These are phyloP conservation scores for Didymella sp. DNA, from an alignment of 2,329 filamentous ascomycete genomes.

Conservation along the genomic window DNA sequence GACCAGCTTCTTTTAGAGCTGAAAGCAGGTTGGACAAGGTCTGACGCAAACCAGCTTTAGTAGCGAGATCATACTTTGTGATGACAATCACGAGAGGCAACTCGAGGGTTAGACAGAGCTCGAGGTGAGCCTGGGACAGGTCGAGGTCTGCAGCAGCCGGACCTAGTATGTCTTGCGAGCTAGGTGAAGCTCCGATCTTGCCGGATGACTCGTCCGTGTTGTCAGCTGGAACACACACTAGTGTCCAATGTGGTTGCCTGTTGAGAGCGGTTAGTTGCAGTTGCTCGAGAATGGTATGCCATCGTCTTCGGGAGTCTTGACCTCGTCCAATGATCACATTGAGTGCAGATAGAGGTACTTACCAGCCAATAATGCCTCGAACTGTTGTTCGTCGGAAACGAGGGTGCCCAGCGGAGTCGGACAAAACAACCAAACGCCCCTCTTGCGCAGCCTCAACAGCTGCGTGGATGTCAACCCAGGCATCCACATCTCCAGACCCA, in stretches of 20 bases:
- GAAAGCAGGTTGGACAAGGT: conserved; percentile 78
- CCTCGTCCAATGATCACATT: neutral
- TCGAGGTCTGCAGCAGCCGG: conserved; percentile 67
- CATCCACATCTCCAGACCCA: conserved; percentile 82
- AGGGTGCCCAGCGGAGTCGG: conserved; percentile 90
- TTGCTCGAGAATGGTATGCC: neutral
- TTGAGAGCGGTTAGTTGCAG: neutral
- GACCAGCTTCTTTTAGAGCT: conserved; percentile 75
- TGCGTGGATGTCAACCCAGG: conserved; percentile 94
- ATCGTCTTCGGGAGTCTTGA: neutral
- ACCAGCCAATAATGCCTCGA: conserved; percentile 89
- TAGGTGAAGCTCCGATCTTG: conserved; percentile 55
- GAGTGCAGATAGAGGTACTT: conserved; percentile 9
- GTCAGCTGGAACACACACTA: conserved; percentile 86
- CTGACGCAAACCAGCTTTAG: conserved; percentile 71
- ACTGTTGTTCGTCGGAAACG: conserved; percentile 89
- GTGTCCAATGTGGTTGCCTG: conserved; percentile 83
- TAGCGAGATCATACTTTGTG: conserved; percentile 89
- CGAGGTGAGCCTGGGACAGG: conserved; percentile 78
- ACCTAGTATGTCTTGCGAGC: conserved; percentile 61
- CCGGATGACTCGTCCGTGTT: conserved; percentile 62
- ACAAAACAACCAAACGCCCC: conserved; percentile 83
- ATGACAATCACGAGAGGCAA: conserved; percentile 82
- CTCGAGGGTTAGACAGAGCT: conserved; percentile 81
- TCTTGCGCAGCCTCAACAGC: conserved; percentile 71